A percentile compares a stretch with the other conserved stretches of the same genome.
Conservation (phyloP, 352 stramenopile species). For the Elongisporangium senticosum region DNA sequence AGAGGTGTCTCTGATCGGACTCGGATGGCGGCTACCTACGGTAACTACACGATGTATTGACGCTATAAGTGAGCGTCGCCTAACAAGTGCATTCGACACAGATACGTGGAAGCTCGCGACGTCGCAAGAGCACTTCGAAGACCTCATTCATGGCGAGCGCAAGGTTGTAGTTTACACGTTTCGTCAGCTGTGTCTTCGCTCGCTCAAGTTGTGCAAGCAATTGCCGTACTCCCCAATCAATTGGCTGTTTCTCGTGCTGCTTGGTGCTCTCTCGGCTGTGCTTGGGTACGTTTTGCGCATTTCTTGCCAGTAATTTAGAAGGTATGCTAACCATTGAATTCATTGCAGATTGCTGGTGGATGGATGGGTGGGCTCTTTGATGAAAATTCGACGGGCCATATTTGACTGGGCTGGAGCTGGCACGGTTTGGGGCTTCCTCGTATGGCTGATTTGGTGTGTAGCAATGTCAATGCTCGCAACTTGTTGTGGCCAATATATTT, state of each 20-base stretch:
- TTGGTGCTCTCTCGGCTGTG: slow-evolving; percentile 49
- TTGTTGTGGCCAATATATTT: slow-evolving; percentile 53
- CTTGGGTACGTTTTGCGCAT: slow-evolving; percentile 37
- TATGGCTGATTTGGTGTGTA: slow-evolving; percentile 67
- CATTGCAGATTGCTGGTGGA: slow-evolving; percentile 51
- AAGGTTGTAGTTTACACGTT: slow-evolving; percentile 40
- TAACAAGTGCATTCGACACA: slow-evolving; percentile 7
- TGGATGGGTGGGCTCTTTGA: slow-evolving; percentile 58
- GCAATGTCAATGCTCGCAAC: slow-evolving; percentile 45
- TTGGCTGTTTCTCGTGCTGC: slow-evolving; percentile 67
- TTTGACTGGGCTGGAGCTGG: slow-evolving; percentile 45
- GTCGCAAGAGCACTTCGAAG: slow-evolving; percentile 62
- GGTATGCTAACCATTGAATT: not conserved
- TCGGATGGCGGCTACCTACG: slow-evolving; percentile 14
- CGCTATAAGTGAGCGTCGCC: too few species aligned
- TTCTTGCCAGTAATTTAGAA: not conserved
- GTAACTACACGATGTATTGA: slow-evolving; percentile 1
- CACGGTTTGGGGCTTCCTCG: slow-evolving; percentile 48
- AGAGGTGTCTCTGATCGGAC: not conserved
- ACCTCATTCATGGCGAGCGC: slow-evolving; percentile 43
- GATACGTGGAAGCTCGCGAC: slow-evolving; percentile 67
- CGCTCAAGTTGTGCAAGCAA: slow-evolving; percentile 62
- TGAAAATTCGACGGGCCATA: slow-evolving; percentile 37
- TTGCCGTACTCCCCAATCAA: slow-evolving; percentile 79
- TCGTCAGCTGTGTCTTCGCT: slow-evolving; percentile 50